phyloP scores from a whole-genome alignment of 768 basidiomycete genomes.

The Fistulinella prunicolor region DNA sequence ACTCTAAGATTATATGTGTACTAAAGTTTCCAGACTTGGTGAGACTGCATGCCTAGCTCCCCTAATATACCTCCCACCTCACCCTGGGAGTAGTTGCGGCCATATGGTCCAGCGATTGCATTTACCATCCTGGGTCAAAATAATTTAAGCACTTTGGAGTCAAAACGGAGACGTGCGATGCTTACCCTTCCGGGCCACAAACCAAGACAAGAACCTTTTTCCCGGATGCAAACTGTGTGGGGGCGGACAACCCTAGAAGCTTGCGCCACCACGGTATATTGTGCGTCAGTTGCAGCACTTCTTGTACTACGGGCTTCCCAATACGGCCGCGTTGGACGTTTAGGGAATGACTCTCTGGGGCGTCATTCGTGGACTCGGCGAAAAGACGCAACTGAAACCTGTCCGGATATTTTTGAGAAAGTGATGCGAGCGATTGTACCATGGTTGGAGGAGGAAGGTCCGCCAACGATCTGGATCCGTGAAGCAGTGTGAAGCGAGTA shows the following conservation, averaged over 20 bases:
- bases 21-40: conserved; percentile 65
- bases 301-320: conserved; percentile 45
- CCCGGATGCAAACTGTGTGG: conserved; percentile 13
- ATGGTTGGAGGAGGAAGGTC: conserved; percentile 71
- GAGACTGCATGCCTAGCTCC: conserved; percentile 57
- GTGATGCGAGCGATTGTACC: conserved; percentile 48
- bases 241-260: conserved; percentile 16
- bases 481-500: conserved; percentile 70
- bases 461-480: conserved; percentile 57
- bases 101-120: conserved; percentile 73
- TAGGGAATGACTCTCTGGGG: conserved; percentile 13
- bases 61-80: conserved; percentile 62
- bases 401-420: conserved; percentile 52
- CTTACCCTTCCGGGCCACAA: conserved; percentile 83
- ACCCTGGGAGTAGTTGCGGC: conserved; percentile 74
- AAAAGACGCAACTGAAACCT: conserved; percentile 58
- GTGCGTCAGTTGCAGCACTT: conserved; percentile 34
- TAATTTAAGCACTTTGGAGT: neutral
- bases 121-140: conserved; percentile 59
- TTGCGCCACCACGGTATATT: conserved; percentile 30
- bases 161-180: conserved; percentile 5
- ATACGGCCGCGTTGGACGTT: conserved; percentile 53
- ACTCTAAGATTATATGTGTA: no score
- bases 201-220: conserved; percentile 64
- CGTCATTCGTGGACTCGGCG: conserved; percentile 45